Evolutionary conservation across 768 basidiomycete species (phyloP).

Genomic region (Hydnomerulius pinastri): DNA sequence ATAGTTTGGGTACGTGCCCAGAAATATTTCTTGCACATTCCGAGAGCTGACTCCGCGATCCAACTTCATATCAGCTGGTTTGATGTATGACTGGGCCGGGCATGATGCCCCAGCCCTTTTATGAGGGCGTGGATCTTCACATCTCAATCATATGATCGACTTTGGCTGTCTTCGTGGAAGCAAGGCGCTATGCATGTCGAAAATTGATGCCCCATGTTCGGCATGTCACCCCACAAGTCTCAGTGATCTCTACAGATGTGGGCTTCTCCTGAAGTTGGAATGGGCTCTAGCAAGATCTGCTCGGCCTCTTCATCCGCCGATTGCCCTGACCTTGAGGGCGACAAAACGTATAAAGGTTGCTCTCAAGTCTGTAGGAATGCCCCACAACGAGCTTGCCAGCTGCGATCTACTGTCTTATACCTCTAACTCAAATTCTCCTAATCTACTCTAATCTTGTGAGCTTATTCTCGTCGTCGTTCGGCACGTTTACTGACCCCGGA

Average conservation of each 20-base stretch:
- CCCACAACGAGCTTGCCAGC: conserved; percentile 12
- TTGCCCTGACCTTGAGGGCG: conserved; percentile 3
- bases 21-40: conserved; percentile 10
- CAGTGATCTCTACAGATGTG: conserved; percentile 10
- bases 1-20: conserved; percentile 10
- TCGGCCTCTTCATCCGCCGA: conserved; percentile 4
- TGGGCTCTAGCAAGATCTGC: conserved; percentile 8
- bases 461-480: background rate
- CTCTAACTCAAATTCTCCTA: conserved; percentile 15
- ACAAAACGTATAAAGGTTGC: conserved; percentile 25
- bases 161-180: conserved; percentile 8
- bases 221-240: conserved; percentile 16
- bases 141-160: conserved; percentile 27
- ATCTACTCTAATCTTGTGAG: conserved; percentile 26
- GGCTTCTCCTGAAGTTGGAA: conserved; percentile 7
- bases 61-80: conserved; percentile 10
- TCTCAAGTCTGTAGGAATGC: background rate
- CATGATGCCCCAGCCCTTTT: conserved; percentile 18
- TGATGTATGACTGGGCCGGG: conserved; percentile 17
- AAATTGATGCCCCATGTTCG: conserved; percentile 12
- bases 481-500: conserved; percentile 13
- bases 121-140: conserved; percentile 19
- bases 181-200: conserved; percentile 13
- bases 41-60: conserved; percentile 24
- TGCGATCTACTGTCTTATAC: conserved; percentile 1